These are phyloP conservation scores for Rhizopogon vulgaris DNA, from an alignment of 768 basidiomycete species.

Conservation along the genomic window DNA sequence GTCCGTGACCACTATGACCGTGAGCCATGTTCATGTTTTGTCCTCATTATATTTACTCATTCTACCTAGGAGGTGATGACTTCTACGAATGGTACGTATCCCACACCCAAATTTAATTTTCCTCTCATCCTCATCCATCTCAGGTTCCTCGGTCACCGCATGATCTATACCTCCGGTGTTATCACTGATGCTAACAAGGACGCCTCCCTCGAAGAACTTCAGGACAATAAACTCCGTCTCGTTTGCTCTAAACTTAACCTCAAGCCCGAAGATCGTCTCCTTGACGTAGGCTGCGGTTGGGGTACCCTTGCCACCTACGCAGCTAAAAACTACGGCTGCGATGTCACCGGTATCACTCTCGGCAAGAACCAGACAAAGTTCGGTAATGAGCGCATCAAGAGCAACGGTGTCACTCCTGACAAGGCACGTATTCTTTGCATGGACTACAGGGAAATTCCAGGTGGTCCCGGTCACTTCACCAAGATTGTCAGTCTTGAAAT, in stretches of 20 bases:
- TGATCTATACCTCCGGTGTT: constrained; percentile 97
- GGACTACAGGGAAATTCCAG: constrained; percentile 89
- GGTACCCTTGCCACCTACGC: constrained; percentile 93
- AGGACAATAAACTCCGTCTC: constrained; percentile 95
- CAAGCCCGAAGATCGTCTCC: constrained; percentile 74
- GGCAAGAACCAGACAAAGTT: constrained; percentile 88
- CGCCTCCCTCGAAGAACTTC: constrained; percentile 88
- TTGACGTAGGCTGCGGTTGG: constrained; percentile 94
- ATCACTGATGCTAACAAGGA: constrained; percentile 61
- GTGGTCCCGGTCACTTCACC: constrained; percentile 66
- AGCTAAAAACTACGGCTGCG: constrained; percentile 95
- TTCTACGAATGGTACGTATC: constrained; percentile 77
- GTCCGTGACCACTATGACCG: constrained; percentile 95
- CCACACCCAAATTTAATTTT: not conserved
- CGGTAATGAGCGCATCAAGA: constrained; percentile 79
- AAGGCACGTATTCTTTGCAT: constrained; percentile 88
- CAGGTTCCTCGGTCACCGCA: constrained; percentile 91
- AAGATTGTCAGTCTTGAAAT: constrained; percentile 98
- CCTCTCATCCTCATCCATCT: not conserved
- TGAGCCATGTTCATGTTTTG: constrained; percentile 26
- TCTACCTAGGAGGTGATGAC: constrained; percentile 74
- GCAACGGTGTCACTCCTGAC: constrained; percentile 66
- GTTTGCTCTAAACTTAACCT: constrained; percentile 95
- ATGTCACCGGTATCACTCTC: constrained; percentile 94
- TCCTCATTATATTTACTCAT: not conserved